phyloP scores from a whole-genome alignment of 768 basidiomycete species.

The Tricholoma matsutake region DNA sequence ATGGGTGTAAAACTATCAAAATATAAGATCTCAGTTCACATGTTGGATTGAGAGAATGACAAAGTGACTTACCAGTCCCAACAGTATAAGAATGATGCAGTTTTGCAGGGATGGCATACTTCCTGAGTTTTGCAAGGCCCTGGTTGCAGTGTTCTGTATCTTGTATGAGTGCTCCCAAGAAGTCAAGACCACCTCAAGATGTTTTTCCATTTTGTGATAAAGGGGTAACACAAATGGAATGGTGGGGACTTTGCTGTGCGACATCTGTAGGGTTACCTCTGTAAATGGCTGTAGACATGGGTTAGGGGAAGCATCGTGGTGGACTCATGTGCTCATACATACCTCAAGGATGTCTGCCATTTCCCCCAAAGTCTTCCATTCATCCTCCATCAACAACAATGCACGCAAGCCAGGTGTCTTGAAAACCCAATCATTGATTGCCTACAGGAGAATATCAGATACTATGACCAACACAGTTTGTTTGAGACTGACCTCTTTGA shows the following conservation, averaged over 20 bases:
- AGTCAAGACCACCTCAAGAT: constrained; percentile 11
- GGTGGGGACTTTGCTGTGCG: background rate
- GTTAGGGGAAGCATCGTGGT: background rate
- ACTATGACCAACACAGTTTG: background rate
- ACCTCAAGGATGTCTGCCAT: background rate
- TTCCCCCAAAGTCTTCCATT: background rate
- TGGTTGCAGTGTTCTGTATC: constrained; percentile 13
- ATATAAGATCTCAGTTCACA: background rate
- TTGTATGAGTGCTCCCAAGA: constrained; percentile 1
- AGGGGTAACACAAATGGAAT: constrained; percentile 30
- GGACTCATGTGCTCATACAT: background rate
- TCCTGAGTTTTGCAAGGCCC: constrained; percentile 16
- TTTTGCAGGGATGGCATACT: constrained; percentile 18
- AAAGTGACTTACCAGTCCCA: constrained; percentile 24
- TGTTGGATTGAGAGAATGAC: background rate
- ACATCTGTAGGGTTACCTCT: background rate
- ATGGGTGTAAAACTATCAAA: constrained; percentile 25
- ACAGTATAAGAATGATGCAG: constrained; percentile 27
- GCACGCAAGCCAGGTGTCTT: constrained; percentile 6
- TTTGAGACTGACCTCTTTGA: constrained; percentile 19
- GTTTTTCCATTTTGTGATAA: constrained; percentile 23
- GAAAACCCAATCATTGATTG: constrained; percentile 30
- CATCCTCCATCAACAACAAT: background rate
- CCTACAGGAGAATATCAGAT: constrained; percentile 18
- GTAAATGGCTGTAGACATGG: background rate